Percentiles rank a stretch among this genome's conserved stretches.
Conservation (phyloP, 2,329 filamentous ascomycete genomes). For the Cercospora brassicicola region DNA sequence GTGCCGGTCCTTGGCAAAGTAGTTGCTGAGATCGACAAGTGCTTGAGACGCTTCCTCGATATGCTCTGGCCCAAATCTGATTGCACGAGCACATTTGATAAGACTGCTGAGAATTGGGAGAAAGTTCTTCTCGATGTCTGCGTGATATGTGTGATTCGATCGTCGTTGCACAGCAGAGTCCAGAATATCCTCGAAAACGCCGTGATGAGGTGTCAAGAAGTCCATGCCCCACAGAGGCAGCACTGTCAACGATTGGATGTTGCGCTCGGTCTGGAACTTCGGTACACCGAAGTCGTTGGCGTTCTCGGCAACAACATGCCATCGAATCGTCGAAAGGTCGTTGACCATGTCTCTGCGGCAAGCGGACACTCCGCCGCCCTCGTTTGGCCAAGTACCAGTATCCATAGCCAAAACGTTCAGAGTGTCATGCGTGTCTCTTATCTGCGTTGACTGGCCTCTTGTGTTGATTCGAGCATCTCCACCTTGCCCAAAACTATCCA, state of each 20-base stretch:
- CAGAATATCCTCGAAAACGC: conserved; percentile 46
- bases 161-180: conserved; percentile 43
- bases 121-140: conserved; percentile 41
- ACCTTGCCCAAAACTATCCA: conserved; percentile 55
- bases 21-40: conserved; percentile 47
- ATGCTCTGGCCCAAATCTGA: conserved; percentile 42
- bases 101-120: conserved; percentile 43
- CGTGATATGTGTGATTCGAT: conserved; percentile 35
- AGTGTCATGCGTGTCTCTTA: conserved; percentile 43
- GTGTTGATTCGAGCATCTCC: conserved; percentile 56
- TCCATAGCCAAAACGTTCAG: conserved; percentile 46
- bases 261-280: conserved; percentile 47
- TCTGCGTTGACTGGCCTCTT: conserved; percentile 48
- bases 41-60: conserved; percentile 46
- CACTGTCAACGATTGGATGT: conserved; percentile 46
- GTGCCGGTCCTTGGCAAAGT: conserved; percentile 46
- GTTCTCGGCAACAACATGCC: conserved; percentile 47
- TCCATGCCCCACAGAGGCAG: conserved; percentile 47
- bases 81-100: conserved; percentile 43
- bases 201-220: conserved; percentile 45
- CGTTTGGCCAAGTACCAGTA: conserved; percentile 47
- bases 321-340: conserved; percentile 45
- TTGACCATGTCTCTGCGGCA: conserved; percentile 48
- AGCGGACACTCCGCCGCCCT: conserved; percentile 46
- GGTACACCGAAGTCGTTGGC: conserved; percentile 47